Conservation (phyloP, 768 basidiomycete genomes). For the Suillus tomentosus region DNA sequence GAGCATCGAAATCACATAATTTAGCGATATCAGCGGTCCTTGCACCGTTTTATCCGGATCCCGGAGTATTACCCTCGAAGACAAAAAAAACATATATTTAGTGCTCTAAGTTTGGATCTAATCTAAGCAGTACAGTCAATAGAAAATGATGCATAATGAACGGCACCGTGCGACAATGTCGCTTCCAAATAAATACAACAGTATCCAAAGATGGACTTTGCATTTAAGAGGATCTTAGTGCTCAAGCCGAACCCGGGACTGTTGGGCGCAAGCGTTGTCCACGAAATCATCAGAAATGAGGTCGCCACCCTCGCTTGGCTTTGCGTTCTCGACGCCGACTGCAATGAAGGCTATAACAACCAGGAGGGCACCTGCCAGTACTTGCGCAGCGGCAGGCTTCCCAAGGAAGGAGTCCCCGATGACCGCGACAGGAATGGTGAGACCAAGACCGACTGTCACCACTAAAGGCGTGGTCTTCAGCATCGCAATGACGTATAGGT, state of each 20-base stretch:
- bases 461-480: conserved; percentile 95
- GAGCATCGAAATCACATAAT: neutral
- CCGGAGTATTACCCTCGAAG: neutral
- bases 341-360: conserved; percentile 79
- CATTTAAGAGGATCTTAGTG: conserved; percentile 13
- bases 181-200: neutral
- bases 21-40: neutral
- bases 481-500: conserved; percentile 87
- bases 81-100: neutral
- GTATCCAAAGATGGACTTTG: neutral
- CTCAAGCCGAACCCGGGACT: conserved; percentile 12
- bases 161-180: neutral
- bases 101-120: neutral
- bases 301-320: conserved; percentile 38
- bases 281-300: conserved; percentile 10
- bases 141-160: neutral
- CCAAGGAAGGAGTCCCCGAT: conserved; percentile 74
- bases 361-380: conserved; percentile 72
- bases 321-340: conserved; percentile 59
- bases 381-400: conserved; percentile 55
- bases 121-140: neutral
- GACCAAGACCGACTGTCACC: conserved; percentile 87
- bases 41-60: neutral
- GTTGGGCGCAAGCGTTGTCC: conserved; percentile 11
- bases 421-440: conserved; percentile 93